Base-by-base conservation (phyloP, 192 early-diverging fungal species). In the Gryganskiella cystojenkinii region DNA sequence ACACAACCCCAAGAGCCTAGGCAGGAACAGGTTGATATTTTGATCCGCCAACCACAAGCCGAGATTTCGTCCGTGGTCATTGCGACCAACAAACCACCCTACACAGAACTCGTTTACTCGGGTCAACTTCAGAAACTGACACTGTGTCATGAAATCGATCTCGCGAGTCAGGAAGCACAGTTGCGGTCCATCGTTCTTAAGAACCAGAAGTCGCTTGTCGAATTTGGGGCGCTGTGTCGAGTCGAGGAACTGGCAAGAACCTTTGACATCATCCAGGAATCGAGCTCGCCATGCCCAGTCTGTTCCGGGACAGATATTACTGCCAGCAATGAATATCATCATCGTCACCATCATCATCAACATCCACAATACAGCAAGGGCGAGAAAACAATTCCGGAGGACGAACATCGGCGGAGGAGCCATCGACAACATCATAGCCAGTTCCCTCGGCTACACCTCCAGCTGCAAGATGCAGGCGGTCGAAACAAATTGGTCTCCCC, bases 1-100 rank as follows among this genome's bases (percentile, higher is more conserved):
- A n/a, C n/a, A n/a, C n/a, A n/a, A n/a, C n/a, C n/a, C n/a, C 13
- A 40, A 5, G 37, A 40, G 37, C 37, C 31, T 11, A 17, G 22
- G 24, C 70, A 71, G 20, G 70, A 71, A 37, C 61, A 64, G n/a
- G 70, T 64, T 22, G 44, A 61, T 30, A 37, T 71, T 10, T 5
- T 19, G 24, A 40, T 71, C 14, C 19, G 24, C 10, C 55, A 71
- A 27, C 66, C 66, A 30, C 40, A 57, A 27, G 61, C 47, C 5
- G 58, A 71, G 55, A 71, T 71, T 17, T 15, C 34, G 37, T 56
- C 60, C 15, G 35, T 71, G 33, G 24, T 33, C 20, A 63, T 71
- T 17, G n/a, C 34, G 45, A 64, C 61, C 51, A 71, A 64, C 45
- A 57, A 50, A 61, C 19, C 30, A 24, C 70, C 61, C 10, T 71